Conservation (phyloP, 352 stramenopile species). For the Elongisporangium prolatum region DNA sequence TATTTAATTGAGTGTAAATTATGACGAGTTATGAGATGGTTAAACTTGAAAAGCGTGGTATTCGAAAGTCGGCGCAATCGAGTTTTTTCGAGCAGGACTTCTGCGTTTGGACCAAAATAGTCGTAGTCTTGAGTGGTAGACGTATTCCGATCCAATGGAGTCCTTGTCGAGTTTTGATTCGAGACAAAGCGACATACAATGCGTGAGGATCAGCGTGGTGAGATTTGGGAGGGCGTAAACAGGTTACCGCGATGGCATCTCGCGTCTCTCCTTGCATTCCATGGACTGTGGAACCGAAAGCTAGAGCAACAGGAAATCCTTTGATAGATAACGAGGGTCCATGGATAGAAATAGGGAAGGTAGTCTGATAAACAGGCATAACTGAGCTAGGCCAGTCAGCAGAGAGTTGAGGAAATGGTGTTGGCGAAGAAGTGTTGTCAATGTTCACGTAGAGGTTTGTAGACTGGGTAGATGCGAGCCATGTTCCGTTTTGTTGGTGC, state of each 20-base stretch:
- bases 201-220: slow-evolving; percentile 7
- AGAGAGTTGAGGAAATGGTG: slow-evolving; percentile 3
- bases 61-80: too few species aligned
- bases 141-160: slow-evolving; percentile 9
- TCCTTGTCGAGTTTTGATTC: slow-evolving; percentile 5
- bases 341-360: neutral
- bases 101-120: too few species aligned
- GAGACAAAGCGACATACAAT: slow-evolving; percentile 12
- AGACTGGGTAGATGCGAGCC: neutral
- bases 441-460: slow-evolving; percentile 10
- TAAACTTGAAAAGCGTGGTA: too few species aligned
- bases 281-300: slow-evolving; percentile 19
- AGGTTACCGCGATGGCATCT: slow-evolving; percentile 8
- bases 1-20: too few species aligned
- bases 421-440: neutral
- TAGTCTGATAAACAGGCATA: slow-evolving; percentile 7
- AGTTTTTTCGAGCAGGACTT: too few species aligned
- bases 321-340: slow-evolving; percentile 8
- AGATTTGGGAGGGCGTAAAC: slow-evolving; percentile 8
- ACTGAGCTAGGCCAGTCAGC: slow-evolving; percentile 11
- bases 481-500: slow-evolving; percentile 4
- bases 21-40: too few species aligned
- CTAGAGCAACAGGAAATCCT: slow-evolving; percentile 15
- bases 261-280: slow-evolving; percentile 15
- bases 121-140: too few species aligned